These are phyloP conservation scores for Parasarocladium wereldwijsianum DNA, from an alignment of 2,329 filamentous ascomycete species.

Conservation along the genomic window DNA sequence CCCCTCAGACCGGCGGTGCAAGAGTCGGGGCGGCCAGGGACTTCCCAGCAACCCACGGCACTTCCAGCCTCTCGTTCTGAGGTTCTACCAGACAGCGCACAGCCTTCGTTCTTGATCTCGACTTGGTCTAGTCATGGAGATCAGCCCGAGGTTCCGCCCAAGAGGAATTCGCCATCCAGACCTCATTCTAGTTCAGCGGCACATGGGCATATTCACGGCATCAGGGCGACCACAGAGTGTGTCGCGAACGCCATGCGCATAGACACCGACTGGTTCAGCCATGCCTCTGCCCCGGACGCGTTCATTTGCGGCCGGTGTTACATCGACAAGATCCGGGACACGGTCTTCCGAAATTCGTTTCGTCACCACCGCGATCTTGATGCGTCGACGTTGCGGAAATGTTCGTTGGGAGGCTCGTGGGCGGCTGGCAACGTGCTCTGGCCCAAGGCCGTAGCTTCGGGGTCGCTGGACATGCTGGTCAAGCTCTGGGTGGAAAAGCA, in stretches of 20 bases:
- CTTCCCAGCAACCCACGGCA: no score
- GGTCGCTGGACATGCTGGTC: conserved; percentile 12
- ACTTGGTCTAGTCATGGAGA: no score
- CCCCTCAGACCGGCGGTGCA: no score
- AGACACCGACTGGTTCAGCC: conserved; percentile 21
- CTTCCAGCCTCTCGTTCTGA: no score
- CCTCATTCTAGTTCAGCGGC: no score
- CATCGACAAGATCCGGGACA: conserved; percentile 18
- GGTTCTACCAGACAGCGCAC: no score
- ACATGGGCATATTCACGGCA: no score
- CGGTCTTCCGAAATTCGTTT: conserved; percentile 15
- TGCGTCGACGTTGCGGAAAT: conserved; percentile 13
- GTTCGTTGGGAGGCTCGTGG: conserved; percentile 20
- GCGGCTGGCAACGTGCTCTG: conserved; percentile 18
- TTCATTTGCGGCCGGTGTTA: conserved; percentile 23
- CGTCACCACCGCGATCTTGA: conserved; percentile 9
- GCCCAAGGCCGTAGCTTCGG: conserved; percentile 12
- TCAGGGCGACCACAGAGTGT: conserved; percentile 17
- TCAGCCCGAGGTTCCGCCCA: no score
- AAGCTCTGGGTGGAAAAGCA: conserved; percentile 15
- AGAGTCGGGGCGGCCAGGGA: no score
- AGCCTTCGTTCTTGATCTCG: no score
- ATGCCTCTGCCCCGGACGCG: conserved; percentile 16
- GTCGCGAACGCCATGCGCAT: conserved; percentile 13
- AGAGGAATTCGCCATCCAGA: no score